A percentile compares a stretch with the other conserved stretches of the same genome.
Evolutionary conservation across 2,329 filamentous ascomycete species (phyloP).

Genomic region (Colletotrichum godetiae): DNA sequence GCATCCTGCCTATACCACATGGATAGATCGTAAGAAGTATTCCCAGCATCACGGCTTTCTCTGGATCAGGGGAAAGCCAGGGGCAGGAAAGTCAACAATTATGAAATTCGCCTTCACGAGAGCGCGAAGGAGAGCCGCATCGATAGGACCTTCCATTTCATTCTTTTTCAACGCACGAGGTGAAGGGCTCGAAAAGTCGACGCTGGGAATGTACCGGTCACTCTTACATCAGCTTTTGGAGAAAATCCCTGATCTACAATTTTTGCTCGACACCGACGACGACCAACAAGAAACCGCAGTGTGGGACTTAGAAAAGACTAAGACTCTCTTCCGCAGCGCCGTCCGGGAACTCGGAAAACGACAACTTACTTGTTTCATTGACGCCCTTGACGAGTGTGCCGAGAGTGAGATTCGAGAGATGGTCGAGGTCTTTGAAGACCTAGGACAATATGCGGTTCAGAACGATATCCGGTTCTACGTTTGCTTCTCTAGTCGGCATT

Average conservation of each 20-base stretch:
- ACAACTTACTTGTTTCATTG: conserved; percentile 44
- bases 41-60: background rate
- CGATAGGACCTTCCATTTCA: background rate
- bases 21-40: conserved; percentile 15
- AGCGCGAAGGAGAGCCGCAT: background rate
- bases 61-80: conserved; percentile 10
- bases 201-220: conserved; percentile 61
- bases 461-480: conserved; percentile 41
- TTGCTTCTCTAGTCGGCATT: conserved; percentile 61
- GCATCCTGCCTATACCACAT: conserved; percentile 22
- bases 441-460: conserved; percentile 39
- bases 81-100: conserved; percentile 13
- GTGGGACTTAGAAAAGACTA: background rate
- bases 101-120: background rate
- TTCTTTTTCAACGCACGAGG: conserved; percentile 36
- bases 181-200: conserved; percentile 53
- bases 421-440: conserved; percentile 53
- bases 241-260: conserved; percentile 38
- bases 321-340: background rate
- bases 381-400: conserved; percentile 62
- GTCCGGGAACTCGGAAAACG: conserved; percentile 15
- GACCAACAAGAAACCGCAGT: too few relatives aligned
- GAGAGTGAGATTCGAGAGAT: conserved; percentile 54
- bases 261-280: too few relatives aligned
- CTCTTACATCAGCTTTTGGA: conserved; percentile 58